Percentiles rank a stretch among this genome's conserved stretches.
phyloP scores from a whole-genome alignment of 2,329 filamentous ascomycete species.

The Zymoseptoria tritici region DNA sequence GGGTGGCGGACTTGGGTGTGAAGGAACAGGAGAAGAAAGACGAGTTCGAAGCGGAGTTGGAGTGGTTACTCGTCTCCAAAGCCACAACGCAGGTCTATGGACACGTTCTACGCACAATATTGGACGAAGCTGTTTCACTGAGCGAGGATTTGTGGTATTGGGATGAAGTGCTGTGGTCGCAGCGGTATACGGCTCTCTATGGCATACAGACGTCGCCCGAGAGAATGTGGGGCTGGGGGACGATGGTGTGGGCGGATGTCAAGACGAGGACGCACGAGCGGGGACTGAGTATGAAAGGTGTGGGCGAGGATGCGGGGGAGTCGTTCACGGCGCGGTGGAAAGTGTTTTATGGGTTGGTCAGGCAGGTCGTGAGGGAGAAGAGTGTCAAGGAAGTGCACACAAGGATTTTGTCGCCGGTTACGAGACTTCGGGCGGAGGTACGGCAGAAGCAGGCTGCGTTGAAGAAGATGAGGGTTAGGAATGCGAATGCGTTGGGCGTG shows the following conservation, averaged over 20 bases:
- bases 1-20: constrained; percentile 10
- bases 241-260: constrained; percentile 62
- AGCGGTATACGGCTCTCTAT: constrained; percentile 72
- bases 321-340: constrained; percentile 25
- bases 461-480: constrained; percentile 66
- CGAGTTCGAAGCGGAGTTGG: constrained; percentile 66
- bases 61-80: constrained; percentile 88
- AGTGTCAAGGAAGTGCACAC: constrained; percentile 64
- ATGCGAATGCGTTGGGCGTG: constrained; percentile 78
- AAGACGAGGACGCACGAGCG: constrained; percentile 27
- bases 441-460: constrained; percentile 65
- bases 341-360: constrained; percentile 71
- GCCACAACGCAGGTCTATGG: constrained; percentile 88
- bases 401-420: constrained; percentile 69
- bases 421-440: constrained; percentile 66
- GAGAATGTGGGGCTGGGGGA: constrained; percentile 63
- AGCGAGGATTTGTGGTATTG: constrained; percentile 92
- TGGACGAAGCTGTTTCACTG: constrained; percentile 76
- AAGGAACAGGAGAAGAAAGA: constrained; percentile 10
- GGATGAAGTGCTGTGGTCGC: constrained; percentile 78
- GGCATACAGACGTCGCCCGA: constrained; percentile 77
- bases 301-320: constrained; percentile 25
- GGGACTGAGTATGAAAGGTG: constrained; percentile 20
- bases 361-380: constrained; percentile 64
- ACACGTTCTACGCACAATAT: constrained; percentile 63